phyloP scores from a whole-genome alignment of 164 flowering plant genomes.

The Nelumbo lutea region DNA sequence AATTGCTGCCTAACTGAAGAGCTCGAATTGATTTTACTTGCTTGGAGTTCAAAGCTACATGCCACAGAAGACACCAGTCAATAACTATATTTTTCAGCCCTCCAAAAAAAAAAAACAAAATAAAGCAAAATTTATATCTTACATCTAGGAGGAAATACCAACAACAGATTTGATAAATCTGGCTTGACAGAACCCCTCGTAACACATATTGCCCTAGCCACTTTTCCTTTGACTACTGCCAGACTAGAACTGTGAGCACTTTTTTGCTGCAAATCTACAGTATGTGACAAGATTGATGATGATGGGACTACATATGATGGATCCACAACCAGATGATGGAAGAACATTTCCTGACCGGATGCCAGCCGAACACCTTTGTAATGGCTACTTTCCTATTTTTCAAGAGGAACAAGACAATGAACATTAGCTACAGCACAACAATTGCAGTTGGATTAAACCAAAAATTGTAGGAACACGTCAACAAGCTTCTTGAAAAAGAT shows the following conservation, averaged over 20 bases:
- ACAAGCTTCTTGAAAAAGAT: neutral
- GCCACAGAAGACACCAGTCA: slow-evolving; percentile 12
- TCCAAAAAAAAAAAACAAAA: neutral
- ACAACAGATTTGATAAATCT: slow-evolving; percentile 48
- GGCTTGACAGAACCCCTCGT: slow-evolving; percentile 46
- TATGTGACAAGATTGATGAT: slow-evolving; percentile 17
- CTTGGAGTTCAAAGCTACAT: slow-evolving; percentile 65
- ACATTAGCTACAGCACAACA: neutral
- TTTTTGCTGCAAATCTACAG: slow-evolving; percentile 20
- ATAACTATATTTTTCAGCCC: neutral
- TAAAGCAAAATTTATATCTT: slow-evolving; percentile 20
- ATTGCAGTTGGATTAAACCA: neutral
- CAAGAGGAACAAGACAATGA: neutral
- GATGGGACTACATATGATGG: slow-evolving; percentile 45
- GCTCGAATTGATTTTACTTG: slow-evolving; percentile 67
- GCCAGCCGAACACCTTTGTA: slow-evolving; percentile 70
- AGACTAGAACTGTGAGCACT: slow-evolving; percentile 13
- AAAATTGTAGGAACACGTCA: neutral
- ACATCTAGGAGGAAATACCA: slow-evolving; percentile 87
- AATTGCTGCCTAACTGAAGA: slow-evolving; percentile 63
- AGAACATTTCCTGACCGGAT: slow-evolving; percentile 77
- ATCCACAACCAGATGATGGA: slow-evolving; percentile 59
- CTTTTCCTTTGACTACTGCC: slow-evolving; percentile 30
- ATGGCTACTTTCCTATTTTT: slow-evolving; percentile 36
- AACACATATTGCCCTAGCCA: slow-evolving; percentile 84